These are phyloP conservation scores for Ustilago nuda DNA, from an alignment of 1,284 basidiomycete species.

Conservation along the genomic window DNA sequence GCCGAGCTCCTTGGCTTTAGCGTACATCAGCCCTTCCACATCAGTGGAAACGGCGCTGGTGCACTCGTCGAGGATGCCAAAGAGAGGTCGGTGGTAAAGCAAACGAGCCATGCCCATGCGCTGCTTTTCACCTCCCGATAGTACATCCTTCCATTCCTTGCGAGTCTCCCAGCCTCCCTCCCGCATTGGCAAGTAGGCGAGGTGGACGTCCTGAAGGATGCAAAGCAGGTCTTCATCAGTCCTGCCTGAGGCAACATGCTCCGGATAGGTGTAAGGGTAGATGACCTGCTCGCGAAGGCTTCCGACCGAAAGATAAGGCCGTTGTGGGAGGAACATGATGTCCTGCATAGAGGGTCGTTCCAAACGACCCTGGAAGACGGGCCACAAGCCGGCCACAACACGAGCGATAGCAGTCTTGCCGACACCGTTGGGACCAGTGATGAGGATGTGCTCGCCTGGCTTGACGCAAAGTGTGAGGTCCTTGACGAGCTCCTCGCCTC, in stretches of 20 bases:
- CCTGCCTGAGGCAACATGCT: conserved; percentile 70
- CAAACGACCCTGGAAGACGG: conserved; percentile 72
- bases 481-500: conserved; percentile 77
- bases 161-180: conserved; percentile 82
- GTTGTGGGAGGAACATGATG: conserved; percentile 90
- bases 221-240: conserved; percentile 79
- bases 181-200: conserved; percentile 85
- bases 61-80: conserved; percentile 78
- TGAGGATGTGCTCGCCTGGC: conserved; percentile 88
- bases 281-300: conserved; percentile 85
- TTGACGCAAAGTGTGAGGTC: conserved; percentile 79
- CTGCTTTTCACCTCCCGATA: conserved; percentile 94
- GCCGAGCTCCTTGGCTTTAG: conserved; percentile 88
- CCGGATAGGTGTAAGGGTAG: conserved; percentile 63
- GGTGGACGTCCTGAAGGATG: conserved; percentile 82
- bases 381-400: conserved; percentile 89
- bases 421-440: conserved; percentile 84
- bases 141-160: conserved; percentile 85
- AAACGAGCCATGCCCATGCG: conserved; percentile 73
- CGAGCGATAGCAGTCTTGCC: conserved; percentile 94
- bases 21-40: conserved; percentile 95
- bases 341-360: conserved; percentile 69
- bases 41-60: conserved; percentile 96
- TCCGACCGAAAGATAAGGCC: conserved; percentile 89
- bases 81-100: conserved; percentile 82